Percentiles rank a stretch among this genome's conserved stretches.
These are phyloP conservation scores for Huntiella savannae DNA, from an alignment of 2,329 filamentous ascomycete species.

Conservation along the genomic window DNA sequence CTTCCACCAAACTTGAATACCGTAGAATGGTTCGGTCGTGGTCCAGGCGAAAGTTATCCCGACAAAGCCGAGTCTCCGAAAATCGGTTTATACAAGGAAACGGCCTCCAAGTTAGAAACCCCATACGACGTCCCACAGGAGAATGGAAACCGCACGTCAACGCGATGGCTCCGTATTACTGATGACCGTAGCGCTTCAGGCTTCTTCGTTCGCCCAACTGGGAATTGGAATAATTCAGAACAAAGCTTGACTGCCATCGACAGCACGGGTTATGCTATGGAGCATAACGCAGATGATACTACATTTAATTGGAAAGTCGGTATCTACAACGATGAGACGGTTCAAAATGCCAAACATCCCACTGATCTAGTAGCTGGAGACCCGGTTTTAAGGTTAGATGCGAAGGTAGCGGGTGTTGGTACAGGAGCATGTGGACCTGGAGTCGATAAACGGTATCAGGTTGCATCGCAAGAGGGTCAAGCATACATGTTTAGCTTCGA, in stretches of 20 bases:
- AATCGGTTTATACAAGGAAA: constrained; percentile 29
- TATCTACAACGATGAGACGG: constrained; percentile 30
- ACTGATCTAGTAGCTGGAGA: constrained; percentile 37
- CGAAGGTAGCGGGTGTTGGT: constrained; percentile 29
- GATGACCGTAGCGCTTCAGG: background rate
- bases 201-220: background rate
- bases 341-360: constrained; percentile 43
- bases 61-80: constrained; percentile 45
- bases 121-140: constrained; percentile 54
- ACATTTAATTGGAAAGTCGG: constrained; percentile 23
- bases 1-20: constrained; percentile 19
- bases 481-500: constrained; percentile 23
- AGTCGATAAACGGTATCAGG: constrained; percentile 26
- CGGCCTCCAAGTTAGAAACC: constrained; percentile 33
- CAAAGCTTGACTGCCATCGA: too few relatives aligned
- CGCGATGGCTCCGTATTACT: constrained; percentile 27
- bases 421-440: constrained; percentile 29
- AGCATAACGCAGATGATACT: too few relatives aligned
- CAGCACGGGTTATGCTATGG: background rate
- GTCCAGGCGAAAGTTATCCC: constrained; percentile 44
- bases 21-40: constrained; percentile 47
- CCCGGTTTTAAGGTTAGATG: constrained; percentile 25
- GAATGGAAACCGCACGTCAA: constrained; percentile 43
- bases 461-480: constrained; percentile 18
- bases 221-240: constrained; percentile 12